These are phyloP conservation scores for Lathyrus tuberosus DNA, from an alignment of 306 rosid species.

Conservation along the genomic window DNA sequence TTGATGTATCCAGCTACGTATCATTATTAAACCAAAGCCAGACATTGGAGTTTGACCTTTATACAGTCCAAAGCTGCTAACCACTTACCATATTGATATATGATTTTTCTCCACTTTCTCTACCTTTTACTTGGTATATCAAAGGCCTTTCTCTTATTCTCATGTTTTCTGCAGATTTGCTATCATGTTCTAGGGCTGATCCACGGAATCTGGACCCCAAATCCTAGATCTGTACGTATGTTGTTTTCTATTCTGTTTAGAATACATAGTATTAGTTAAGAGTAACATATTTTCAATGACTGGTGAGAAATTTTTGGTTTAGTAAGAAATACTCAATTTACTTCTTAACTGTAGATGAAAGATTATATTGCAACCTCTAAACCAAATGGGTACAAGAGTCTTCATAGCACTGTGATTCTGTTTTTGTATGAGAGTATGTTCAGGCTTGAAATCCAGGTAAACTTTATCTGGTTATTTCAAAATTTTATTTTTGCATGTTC, in stretches of 20 bases:
- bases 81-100: conserved; percentile 24
- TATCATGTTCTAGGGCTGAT: conserved; percentile 93
- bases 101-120: conserved; percentile 34
- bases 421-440: too few species aligned
- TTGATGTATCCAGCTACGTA: too few species aligned
- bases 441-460: too few species aligned
- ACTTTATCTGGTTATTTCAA: too few species aligned
- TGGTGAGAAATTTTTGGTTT: conserved; percentile 22
- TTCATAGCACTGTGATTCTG: conserved; percentile 90
- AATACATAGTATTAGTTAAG: conserved; percentile 7
- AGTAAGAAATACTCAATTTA: conserved; percentile 25
- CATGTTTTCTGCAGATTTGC: conserved; percentile 72
- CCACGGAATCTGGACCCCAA: conserved; percentile 97
- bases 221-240: conserved; percentile 92
- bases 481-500: too few species aligned
- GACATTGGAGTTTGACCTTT: too few species aligned
- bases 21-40: too few species aligned
- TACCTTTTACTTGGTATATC: conserved; percentile 16
- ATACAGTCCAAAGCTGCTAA: conserved; percentile 87
- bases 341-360: conserved; percentile 61
- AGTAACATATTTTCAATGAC: conserved; percentile 33
- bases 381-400: conserved; percentile 97
- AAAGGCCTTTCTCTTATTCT: conserved; percentile 38
- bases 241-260: conserved; percentile 45
- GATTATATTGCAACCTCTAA: conserved; percentile 97